Conservation (phyloP, 2,329 filamentous ascomycete genomes). For the Zasmidium cellare region DNA sequence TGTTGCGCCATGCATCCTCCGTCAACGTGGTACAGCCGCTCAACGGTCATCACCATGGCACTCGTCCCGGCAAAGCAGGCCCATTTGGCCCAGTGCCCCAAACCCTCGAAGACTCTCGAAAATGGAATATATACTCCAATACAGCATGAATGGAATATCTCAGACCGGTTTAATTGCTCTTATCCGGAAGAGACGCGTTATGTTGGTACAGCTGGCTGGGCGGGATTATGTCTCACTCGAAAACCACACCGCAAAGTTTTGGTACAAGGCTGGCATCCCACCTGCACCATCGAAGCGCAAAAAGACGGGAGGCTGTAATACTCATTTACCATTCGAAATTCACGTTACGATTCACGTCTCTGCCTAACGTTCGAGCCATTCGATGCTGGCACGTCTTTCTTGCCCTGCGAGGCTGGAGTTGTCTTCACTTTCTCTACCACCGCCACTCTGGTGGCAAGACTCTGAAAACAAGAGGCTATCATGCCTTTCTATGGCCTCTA, state of each 20-base stretch:
- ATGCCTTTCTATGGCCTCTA: neutral
- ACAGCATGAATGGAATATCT: neutral
- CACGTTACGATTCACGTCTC: neutral
- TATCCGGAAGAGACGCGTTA: too few species aligned
- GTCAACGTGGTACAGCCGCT: neutral
- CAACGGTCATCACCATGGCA: neutral
- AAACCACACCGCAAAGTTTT: neutral
- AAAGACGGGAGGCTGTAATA: neutral
- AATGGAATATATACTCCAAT: neutral
- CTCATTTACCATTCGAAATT: neutral
- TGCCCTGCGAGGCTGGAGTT: neutral
- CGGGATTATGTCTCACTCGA: neutral
- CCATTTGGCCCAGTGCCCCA: too few species aligned
- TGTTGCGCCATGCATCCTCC: neutral
- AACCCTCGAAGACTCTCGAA: too few species aligned
- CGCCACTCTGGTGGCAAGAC: neutral
- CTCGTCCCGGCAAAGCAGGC: too few species aligned
- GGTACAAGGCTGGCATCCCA: neutral
- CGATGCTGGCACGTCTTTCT: too few species aligned
- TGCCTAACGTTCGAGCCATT: neutral
- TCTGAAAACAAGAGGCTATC: neutral
- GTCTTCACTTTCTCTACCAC: neutral
- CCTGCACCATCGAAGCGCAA: neutral
- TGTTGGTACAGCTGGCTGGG: neutral
- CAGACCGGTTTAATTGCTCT: too few species aligned